Evolutionary conservation across 1,284 basidiomycete species (phyloP), one percentile per base, ranked within the genome.

Genomic region (Malassezia obtusa): DNA sequence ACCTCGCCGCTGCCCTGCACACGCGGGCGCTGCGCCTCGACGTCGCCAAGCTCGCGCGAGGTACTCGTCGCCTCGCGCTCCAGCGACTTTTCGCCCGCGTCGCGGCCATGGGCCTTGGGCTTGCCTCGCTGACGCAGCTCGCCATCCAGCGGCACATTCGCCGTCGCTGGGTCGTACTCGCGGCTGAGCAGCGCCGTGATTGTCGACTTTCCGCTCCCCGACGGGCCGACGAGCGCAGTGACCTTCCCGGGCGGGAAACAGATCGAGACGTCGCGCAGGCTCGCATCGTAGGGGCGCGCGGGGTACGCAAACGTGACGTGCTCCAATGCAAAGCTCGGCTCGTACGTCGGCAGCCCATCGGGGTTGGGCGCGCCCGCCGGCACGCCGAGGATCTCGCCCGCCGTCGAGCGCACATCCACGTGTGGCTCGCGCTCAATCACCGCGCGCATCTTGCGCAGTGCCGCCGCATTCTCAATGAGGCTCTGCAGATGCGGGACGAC

Each of bases 161-260:
- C 58, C 6, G 65, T 63, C 43, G 67, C 63, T 0, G 76, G 76
- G 44, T 78, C 77, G 60, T 76, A 77, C 45, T 76, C 71, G 12
- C 77, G 71, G 2, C 76, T 59, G 1, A 78, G 63, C 3, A 77
- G 65, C 10, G 70, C 59, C 8, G 75, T 74, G 30, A 76, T 71
- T 10, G 78, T 79, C 0, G 76, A 77, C 64, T 73, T 73, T 36
- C 71, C 71, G 5, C 64, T 67, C 8, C 71, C 71, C 3, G 59
- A 62, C 1, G 68, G 67, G 3, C 71, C 71, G 19, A 73, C 71
- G 21, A 80, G 67, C 3, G 71, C 71, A 3, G 70, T 73, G 19
- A 73, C 65, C 49, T 71, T 65, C 25, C 69, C 69, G 1, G 62
- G 48, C 30, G 62, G 40, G 38, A 69, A 60, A 4, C 44, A 32